Evolutionary conservation across 1,139 yeast species (phyloP).

Genomic region (Casaregolazyma suthepensis): DNA sequence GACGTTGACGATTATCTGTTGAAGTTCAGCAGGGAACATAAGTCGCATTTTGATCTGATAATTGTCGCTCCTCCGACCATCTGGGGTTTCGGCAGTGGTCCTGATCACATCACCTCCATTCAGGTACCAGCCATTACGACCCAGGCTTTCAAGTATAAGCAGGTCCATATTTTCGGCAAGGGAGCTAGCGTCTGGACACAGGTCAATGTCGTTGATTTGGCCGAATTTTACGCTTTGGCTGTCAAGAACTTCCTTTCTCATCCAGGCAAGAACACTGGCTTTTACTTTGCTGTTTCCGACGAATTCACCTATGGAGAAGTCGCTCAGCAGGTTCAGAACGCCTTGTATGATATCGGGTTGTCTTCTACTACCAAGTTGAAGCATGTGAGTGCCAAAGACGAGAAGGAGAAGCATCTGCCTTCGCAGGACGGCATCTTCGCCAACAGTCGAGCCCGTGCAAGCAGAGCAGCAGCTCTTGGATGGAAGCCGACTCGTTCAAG

Average conservation of each 20-base stretch:
- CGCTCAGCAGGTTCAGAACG: conserved; percentile 25
- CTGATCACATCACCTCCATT: conserved; percentile 31
- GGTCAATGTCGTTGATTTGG: conserved; percentile 37
- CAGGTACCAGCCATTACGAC: conserved; percentile 34
- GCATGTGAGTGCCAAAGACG: conserved; percentile 10
- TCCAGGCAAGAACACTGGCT: conserved; percentile 35
- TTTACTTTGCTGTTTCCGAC: conserved; percentile 36
- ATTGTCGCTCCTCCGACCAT: conserved; percentile 26
- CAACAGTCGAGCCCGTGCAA: conserved; percentile 19
- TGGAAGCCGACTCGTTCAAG: conserved; percentile 19
- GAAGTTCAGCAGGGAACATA: conserved; percentile 12
- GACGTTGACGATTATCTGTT: conserved; percentile 33
- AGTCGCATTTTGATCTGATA: conserved; percentile 15
- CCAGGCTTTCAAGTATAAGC: conserved; percentile 26
- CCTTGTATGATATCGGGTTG: conserved; percentile 16
- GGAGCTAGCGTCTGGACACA: conserved; percentile 39
- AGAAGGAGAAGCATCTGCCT: conserved; percentile 11
- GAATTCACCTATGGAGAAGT: conserved; percentile 35
- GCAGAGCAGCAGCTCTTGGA: conserved; percentile 15
- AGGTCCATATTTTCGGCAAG: conserved; percentile 32
- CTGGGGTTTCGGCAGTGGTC: conserved; percentile 36
- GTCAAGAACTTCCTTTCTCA: conserved; percentile 27
- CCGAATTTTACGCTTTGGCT: conserved; percentile 31
- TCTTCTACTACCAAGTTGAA: conserved; percentile 11
- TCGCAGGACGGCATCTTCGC: conserved; percentile 6